Conservation (phyloP, 1,284 basidiomycete genomes). For the Melampsora americana region DNA sequence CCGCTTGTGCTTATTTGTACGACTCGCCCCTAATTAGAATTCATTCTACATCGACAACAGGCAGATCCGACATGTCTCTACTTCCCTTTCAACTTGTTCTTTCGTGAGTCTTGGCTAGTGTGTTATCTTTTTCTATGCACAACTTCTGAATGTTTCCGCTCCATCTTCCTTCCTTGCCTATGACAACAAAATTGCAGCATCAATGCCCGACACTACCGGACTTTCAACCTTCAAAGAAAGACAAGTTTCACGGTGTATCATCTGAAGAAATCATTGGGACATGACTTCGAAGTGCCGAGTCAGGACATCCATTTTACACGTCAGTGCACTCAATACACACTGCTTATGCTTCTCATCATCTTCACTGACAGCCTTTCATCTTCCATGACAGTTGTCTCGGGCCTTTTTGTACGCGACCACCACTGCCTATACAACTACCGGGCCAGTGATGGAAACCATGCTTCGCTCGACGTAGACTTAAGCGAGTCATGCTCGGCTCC, state of each 20-base stretch:
- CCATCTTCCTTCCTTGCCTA: too few species aligned
- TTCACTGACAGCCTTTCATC: not conserved
- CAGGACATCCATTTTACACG: conserved; percentile 22
- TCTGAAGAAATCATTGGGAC: conserved; percentile 10
- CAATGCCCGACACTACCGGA: not conserved
- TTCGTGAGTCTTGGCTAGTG: not conserved
- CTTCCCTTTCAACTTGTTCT: conserved; percentile 3
- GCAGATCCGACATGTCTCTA: not conserved
- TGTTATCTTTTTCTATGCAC: too few species aligned
- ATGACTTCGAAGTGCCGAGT: conserved; percentile 12
- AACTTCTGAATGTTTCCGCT: too few species aligned
- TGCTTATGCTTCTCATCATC: not conserved
- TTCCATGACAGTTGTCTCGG: conserved; percentile 26
- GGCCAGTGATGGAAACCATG: conserved; percentile 38
- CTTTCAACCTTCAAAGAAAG: not conserved
- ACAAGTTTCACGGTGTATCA: conserved; percentile 30
- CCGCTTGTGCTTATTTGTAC: too few species aligned
- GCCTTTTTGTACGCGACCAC: conserved; percentile 20
- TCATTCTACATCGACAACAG: not conserved
- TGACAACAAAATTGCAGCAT: not conserved
- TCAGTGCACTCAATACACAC: not conserved
- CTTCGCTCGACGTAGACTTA: conserved; percentile 29
- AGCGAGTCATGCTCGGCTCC: not conserved
- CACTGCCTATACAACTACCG: conserved; percentile 25
- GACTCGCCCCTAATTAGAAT: too few species aligned